Percentiles rank a stretch among this genome's conserved stretches.
phyloP scores from a whole-genome alignment of 164 flowering plant genomes.

The Macadamia integrifolia region DNA sequence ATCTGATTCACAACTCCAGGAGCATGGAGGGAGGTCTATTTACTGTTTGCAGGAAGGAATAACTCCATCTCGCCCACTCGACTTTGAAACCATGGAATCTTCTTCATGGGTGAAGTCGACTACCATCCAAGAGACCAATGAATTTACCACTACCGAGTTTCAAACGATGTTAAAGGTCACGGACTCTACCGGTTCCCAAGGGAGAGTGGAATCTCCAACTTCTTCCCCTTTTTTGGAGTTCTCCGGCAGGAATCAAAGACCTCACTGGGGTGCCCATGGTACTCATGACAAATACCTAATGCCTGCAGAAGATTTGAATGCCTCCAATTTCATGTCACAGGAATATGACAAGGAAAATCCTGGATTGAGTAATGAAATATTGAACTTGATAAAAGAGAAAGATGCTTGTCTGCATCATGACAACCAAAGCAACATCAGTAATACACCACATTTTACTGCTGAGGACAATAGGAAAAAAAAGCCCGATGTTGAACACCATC shows the following conservation, averaged over 20 bases:
- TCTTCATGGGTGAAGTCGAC: constrained; percentile 20
- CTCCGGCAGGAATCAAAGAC: constrained; percentile 14
- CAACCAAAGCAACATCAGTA: neutral
- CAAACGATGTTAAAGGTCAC: constrained; percentile 15
- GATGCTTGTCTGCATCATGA: constrained; percentile 9
- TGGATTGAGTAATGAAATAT: constrained; percentile 10
- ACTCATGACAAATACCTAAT: constrained; percentile 11
- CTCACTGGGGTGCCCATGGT: constrained; percentile 6
- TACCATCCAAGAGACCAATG: constrained; percentile 14
- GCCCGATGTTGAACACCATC: constrained; percentile 9
- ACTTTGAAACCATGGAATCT: constrained; percentile 22
- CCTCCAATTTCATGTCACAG: constrained; percentile 1
- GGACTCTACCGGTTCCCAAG: constrained; percentile 11
- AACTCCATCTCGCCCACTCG: constrained; percentile 21
- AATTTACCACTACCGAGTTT: constrained; percentile 9
- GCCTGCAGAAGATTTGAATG: constrained; percentile 11
- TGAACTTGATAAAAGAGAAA: constrained; percentile 14
- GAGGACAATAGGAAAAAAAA: constrained; percentile 7
- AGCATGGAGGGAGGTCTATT: constrained; percentile 12
- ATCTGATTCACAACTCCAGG: constrained; percentile 54
- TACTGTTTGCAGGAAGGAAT: constrained; percentile 22
- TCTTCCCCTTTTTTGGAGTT: constrained; percentile 10
- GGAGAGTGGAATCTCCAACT: constrained; percentile 8
- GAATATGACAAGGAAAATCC: constrained; percentile 8
- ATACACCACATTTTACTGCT: constrained; percentile 6